Evolutionary conservation across 106 monocot genomes (phyloP), one percentile per base, ranked within the genome.

Genomic region (Triglochin maritima): DNA sequence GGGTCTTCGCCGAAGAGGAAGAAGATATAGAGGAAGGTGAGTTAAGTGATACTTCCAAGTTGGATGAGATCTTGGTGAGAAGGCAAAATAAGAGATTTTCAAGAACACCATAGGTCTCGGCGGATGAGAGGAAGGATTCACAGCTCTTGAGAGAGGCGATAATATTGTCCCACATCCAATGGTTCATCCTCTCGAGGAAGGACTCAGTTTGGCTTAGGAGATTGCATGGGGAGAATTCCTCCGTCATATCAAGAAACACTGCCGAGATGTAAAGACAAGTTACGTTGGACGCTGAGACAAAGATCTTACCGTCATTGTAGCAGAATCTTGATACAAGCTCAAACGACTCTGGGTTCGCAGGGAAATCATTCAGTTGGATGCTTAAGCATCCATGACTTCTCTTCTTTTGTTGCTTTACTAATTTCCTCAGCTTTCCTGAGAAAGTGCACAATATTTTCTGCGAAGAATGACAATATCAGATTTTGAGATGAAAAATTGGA

Each of bases 271-370:
- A 76, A 59, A 90, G 79, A 56, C 81, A 49, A 6, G 68, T 56
- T 17, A 83, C 53, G 17, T 79, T 84, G 47, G 77, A 64, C 2
- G 90, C 86, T 57, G 46, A 72, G 71, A 86, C 72, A 10, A 6
- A 59, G n/a, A 85, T 69, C 29, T 77, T 75, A 8, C 86, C 86
- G 68, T 81, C 69, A 69, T 68, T 77, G 77, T 86, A 84, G 79
- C 90, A 90, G 76, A 90, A 90, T 15, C 79, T 77, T 10, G 79
- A 55, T 0, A 69, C 64, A 44, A 84, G 79, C 77, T 90, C 90
- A 47, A 90, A 90, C 9, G 72, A 84, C n/a, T 72, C 64, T 3
- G 74, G 13, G 5, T 86, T 81, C 44, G 83, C 90, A 1, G 83
- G 90, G 74, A 86, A 90, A 15, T 79, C 86, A 29, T 29, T 29